These are phyloP conservation scores for Aspergillus pseudonomiae DNA, from an alignment of 2,329 filamentous ascomycete genomes.

Conservation along the genomic window DNA sequence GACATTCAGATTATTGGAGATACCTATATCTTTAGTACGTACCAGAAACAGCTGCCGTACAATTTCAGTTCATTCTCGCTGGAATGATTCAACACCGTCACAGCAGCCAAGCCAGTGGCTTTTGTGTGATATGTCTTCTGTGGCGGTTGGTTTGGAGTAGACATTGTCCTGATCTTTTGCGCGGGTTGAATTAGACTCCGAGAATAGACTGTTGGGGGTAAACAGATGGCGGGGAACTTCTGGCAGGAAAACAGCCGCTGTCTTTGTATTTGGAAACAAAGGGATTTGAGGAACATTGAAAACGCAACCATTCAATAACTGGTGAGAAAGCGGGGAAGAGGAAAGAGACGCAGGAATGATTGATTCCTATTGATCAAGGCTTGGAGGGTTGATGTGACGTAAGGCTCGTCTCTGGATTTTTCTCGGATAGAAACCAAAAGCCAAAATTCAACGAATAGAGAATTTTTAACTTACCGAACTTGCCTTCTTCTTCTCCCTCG, in stretches of 20 bases:
- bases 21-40: conserved; percentile 30
- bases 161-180: conserved; percentile 42
- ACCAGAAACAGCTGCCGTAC: conserved; percentile 85
- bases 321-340: neutral
- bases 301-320: neutral
- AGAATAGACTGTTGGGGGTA: conserved; percentile 10
- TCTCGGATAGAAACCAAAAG: neutral
- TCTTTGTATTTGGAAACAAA: neutral
- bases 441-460: neutral
- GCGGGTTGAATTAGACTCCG: conserved; percentile 15
- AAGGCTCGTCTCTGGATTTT: neutral
- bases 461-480: conserved; percentile 47
- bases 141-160: conserved; percentile 50
- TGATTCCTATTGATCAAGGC: neutral
- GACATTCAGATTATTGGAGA: conserved; percentile 8
- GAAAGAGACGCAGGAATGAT: neutral
- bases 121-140: conserved; percentile 73
- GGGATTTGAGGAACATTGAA: neutral
- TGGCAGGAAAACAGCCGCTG: neutral
- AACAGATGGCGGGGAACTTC: neutral
- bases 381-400: neutral
- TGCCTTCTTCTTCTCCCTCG: conserved; percentile 66
- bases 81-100: conserved; percentile 71
- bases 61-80: conserved; percentile 73
- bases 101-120: conserved; percentile 69